Base-by-base conservation (phyloP, 2,329 filamentous ascomycete genomes). In the Trichophyton equinum region DNA sequence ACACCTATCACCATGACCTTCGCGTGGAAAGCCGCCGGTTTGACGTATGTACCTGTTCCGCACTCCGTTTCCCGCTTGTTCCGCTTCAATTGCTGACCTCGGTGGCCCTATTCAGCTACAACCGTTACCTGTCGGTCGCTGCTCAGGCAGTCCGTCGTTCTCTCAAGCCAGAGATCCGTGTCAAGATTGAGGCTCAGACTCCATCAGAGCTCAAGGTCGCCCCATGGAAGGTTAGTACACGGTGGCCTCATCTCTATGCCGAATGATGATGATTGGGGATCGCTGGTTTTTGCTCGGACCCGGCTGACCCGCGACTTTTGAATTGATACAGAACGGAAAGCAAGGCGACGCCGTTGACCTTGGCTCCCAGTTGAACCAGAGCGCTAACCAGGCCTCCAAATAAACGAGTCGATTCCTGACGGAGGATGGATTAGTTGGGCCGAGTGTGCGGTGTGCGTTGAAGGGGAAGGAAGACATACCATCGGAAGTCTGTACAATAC, bases 91-190 rank as follows among this genome's bases (percentile, higher is more conserved):
- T 61, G 59, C 60, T 61, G 44, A 64, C 57, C 33, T 70, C 66
- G 69, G 38, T 58, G 61, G 60, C 51, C 59, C 57, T 61, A 38
- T 69, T 74, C 76, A 99, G 94, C 81, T 99, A 99, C 89, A 99
- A 99, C 87, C 94, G 91, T 81, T 97, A 96, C 86, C 86, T 99
- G 75, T 86, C 91, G 74, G 85, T 99, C 79, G 91, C 94, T 73
- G 85, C 91, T 78, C 91, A 91, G 78, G 88, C 89, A 74, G 89
- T 99, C 76, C 94, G 95, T 81, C 88, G 90, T 76, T 95, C 91
- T 76, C 83, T 99, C 77, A 96, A 97, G 84, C 94, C 99, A 74
- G 89, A 94, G 62, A 87, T 91, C 81, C 85, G 94, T 79, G 77
- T 96, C 68, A 76, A 76, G 68, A 91, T 91, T 67, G 94, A 97